Evolutionary conservation across 176 grass and related monocot genomes (phyloP).

Genomic region (Aegilops sharonensis): DNA sequence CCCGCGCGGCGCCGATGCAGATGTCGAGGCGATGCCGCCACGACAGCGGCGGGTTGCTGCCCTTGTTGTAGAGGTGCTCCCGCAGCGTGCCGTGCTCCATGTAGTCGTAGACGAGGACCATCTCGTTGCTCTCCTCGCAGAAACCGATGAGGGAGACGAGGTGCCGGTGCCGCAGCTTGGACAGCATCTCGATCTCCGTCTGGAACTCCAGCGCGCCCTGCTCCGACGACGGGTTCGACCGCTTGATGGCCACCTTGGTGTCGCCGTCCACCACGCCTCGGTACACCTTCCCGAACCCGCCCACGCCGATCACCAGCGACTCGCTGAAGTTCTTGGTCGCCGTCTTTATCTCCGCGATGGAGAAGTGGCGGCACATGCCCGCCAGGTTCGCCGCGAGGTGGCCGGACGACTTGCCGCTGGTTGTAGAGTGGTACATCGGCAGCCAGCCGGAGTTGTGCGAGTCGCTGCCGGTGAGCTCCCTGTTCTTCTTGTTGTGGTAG

Average conservation of each 20-base stretch:
- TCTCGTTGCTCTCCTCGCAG: conserved; percentile 75
- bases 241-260: conserved; percentile 75
- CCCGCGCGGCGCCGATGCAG: conserved; percentile 78
- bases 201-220: conserved; percentile 84
- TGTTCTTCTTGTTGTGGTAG: conserved; percentile 50
- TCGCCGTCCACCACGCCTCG: conserved; percentile 57
- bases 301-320: conserved; percentile 72
- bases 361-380: conserved; percentile 82
- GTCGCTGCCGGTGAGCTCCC: conserved; percentile 18
- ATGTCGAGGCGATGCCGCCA: conserved; percentile 80
- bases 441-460: conserved; percentile 67
- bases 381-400: conserved; percentile 57
- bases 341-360: conserved; percentile 69
- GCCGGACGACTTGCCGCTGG: conserved; percentile 69
- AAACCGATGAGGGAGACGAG: conserved; percentile 89
- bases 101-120: conserved; percentile 86
- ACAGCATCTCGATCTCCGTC: conserved; percentile 96
- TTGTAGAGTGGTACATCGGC: conserved; percentile 68
- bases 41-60: conserved; percentile 55
- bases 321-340: conserved; percentile 74
- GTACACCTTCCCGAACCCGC: conserved; percentile 87
- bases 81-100: conserved; percentile 81
- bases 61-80: conserved; percentile 82
- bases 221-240: conserved; percentile 77
- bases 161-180: conserved; percentile 87